Evolutionary conservation across 768 basidiomycete genomes (phyloP).

Genomic region (Coprinellus micaceus): DNA sequence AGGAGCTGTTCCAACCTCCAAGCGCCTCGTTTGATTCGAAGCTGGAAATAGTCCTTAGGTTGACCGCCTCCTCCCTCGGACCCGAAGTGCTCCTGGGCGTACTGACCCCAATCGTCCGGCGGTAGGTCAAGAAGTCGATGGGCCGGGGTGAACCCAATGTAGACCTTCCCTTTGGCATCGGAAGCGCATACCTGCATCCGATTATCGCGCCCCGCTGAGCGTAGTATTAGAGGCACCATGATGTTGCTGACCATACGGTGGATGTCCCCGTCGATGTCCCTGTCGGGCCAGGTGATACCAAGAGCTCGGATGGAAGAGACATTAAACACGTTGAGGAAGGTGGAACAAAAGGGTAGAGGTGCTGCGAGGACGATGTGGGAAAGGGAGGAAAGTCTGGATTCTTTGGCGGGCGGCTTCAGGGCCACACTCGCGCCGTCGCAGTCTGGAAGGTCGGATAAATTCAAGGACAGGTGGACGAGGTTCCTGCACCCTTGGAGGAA

Average conservation of each 20-base stretch:
- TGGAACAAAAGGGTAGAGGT: not conserved
- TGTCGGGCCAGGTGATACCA: too few relatives aligned
- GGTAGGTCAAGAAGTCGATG: not conserved
- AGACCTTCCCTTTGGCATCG: not conserved
- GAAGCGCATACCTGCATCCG: not conserved
- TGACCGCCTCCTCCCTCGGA: not conserved
- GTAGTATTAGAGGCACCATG: not conserved
- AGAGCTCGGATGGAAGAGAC: not conserved
- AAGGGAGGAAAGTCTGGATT: not conserved
- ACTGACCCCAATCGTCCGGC: not conserved
- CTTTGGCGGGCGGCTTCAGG: not conserved
- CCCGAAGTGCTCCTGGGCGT: not conserved
- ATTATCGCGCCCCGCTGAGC: not conserved
- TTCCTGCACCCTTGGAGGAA: not conserved
- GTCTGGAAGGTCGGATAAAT: not conserved
- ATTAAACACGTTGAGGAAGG: not conserved
- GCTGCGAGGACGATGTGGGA: not conserved
- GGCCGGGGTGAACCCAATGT: not conserved
- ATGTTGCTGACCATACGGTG: not conserved
- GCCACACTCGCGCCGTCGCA: not conserved
- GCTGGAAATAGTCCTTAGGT: too few relatives aligned
- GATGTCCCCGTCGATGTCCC: not conserved
- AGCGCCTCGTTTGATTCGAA: too few relatives aligned
- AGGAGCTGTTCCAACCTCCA: too few relatives aligned
- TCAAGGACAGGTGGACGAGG: not conserved